Base-by-base conservation (phyloP, 805 yeast species). In the Candida tibetensis region DNA sequence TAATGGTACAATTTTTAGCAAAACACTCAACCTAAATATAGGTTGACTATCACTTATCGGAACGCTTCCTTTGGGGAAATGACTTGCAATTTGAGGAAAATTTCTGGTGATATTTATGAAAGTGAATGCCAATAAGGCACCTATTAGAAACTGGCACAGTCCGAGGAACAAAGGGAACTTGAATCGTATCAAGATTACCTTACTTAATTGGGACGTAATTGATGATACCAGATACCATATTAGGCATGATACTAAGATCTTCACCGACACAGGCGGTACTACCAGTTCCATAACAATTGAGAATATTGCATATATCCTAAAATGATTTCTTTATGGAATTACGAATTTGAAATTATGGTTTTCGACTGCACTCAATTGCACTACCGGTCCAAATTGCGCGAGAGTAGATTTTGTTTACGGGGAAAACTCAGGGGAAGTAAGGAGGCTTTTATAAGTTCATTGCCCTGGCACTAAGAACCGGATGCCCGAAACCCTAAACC, bases 191-290 rank as follows among this genome's bases (percentile, higher is more conserved):
- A 82, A 59, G 2, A 81, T 78, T 12, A 60, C 28, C 45, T 80
- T 81, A 2, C 85, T 81, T 22, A 78, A 63, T 48, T 81, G 87
- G 0, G 87, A 76, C 1, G 85, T 82, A 2, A 77, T 50, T 2
- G 86, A 75, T 9, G 85, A 80, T 8, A 78, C 69, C 14, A 67
- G 49, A 49, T 82, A 82, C 88, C 88, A 82, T 27, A 69, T 44
- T 13, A 77, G 47, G 52, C 86, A 81, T 15, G 72, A 49, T 2
- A 62, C 39, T 1, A 72, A 50, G 6, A 71, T 68, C 42, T 61
- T 58, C 26, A 62, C 36, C 41, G 71, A 63, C 27, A 67, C 48
- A 9, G 62, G 69, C 9, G 71, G 69, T 4, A 52, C 30, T 22
- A 44, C 25, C 25, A 21, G 25, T 7, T 21, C 25, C 25, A 21